Conservation (phyloP, 805 yeast species). For the Schwanniomyces polymorphus region DNA sequence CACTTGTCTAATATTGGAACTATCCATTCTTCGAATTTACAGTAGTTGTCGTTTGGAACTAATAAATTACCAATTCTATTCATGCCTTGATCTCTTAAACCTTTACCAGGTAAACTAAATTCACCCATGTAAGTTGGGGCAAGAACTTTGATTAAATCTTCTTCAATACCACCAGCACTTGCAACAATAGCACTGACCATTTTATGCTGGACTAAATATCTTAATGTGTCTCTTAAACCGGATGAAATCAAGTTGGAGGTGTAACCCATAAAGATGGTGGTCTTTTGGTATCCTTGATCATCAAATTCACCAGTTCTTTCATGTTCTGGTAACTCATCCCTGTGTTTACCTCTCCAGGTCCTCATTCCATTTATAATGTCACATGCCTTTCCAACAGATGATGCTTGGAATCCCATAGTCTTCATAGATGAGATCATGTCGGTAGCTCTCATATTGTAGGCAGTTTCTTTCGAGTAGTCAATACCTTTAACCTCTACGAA, state of each 20-base stretch:
- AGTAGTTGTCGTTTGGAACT: slow-evolving; percentile 97
- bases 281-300: slow-evolving; percentile 72
- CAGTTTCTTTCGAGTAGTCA: slow-evolving; percentile 79
- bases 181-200: slow-evolving; percentile 94
- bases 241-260: slow-evolving; percentile 95
- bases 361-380: slow-evolving; percentile 93
- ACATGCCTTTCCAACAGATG: slow-evolving; percentile 82
- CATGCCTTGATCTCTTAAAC: slow-evolving; percentile 90
- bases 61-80: slow-evolving; percentile 96
- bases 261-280: slow-evolving; percentile 93
- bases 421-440: slow-evolving; percentile 82
- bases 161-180: slow-evolving; percentile 98
- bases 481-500: slow-evolving; percentile 82
- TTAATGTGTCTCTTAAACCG: slow-evolving; percentile 87
- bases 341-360: slow-evolving; percentile 84
- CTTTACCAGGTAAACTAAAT: slow-evolving; percentile 75
- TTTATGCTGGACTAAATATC: slow-evolving; percentile 88
- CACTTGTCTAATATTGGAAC: slow-evolving; percentile 88
- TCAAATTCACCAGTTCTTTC: slow-evolving; percentile 71
- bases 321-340: slow-evolving; percentile 66
- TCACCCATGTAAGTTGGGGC: slow-evolving; percentile 98
- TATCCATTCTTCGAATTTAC: slow-evolving; percentile 98
- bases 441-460: slow-evolving; percentile 74
- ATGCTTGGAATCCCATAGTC: slow-evolving; percentile 97
- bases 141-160: slow-evolving; percentile 91